Percentiles rank a stretch among this genome's conserved stretches.
These are phyloP conservation scores for Naganishia vaughanmartiniae DNA, from an alignment of 768 basidiomycete species.

Conservation along the genomic window DNA sequence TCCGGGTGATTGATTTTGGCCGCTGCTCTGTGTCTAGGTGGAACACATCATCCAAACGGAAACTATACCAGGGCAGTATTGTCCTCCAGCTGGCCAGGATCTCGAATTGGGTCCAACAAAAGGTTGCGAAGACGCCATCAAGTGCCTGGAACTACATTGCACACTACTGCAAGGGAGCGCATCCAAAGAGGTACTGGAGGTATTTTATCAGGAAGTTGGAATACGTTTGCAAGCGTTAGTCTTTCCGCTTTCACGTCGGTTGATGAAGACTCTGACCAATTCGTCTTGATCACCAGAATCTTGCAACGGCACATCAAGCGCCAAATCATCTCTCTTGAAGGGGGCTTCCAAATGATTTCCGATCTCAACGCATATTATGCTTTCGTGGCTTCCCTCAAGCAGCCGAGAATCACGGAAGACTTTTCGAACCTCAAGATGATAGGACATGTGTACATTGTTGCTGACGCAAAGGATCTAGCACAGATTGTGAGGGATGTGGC, in stretches of 20 bases:
- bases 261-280: neutral
- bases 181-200: slow-evolving; percentile 91
- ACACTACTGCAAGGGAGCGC: slow-evolving; percentile 87
- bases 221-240: slow-evolving; percentile 78
- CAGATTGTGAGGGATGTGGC: slow-evolving; percentile 94
- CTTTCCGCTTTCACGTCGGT: neutral
- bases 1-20: neutral
- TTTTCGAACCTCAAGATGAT: slow-evolving; percentile 96
- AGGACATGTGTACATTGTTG: slow-evolving; percentile 91
- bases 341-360: slow-evolving; percentile 93
- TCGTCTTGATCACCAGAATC: slow-evolving; percentile 59
- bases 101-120: slow-evolving; percentile 80
- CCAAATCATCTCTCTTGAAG: slow-evolving; percentile 89
- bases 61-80: slow-evolving; percentile 83
- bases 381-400: slow-evolving; percentile 83
- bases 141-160: slow-evolving; percentile 85
- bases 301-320: slow-evolving; percentile 94
- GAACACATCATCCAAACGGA: slow-evolving; percentile 84
- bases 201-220: slow-evolving; percentile 96
- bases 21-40: slow-evolving; percentile 59
- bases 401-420: slow-evolving; percentile 76
- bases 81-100: slow-evolving; percentile 73
- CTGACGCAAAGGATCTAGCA: slow-evolving; percentile 92
- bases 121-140: slow-evolving; percentile 85
- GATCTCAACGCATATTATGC: slow-evolving; percentile 90